Conservation (phyloP, 225 moss, liverwort and hornwort species). For the Physcomitrellopsis africana region DNA sequence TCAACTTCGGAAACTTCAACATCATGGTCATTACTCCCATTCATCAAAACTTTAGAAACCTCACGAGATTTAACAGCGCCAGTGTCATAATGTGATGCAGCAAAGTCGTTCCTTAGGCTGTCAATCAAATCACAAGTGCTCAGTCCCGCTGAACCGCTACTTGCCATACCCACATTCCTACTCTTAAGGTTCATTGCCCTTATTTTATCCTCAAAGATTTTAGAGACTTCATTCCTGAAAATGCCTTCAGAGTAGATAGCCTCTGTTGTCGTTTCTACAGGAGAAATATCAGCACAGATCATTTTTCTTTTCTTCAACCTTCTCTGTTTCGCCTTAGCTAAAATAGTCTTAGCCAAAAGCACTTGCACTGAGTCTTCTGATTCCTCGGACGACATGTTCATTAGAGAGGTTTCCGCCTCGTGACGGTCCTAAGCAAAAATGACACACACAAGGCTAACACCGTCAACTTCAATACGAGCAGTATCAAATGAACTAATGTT, state of each 20-base stretch:
- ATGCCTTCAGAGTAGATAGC: neutral
- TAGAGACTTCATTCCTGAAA: neutral
- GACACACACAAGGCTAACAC: too few relatives aligned
- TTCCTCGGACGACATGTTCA: slow-evolving; percentile 32
- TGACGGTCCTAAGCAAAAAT: slow-evolving; percentile 15
- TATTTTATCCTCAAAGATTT: too few relatives aligned
- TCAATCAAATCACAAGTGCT: slow-evolving; percentile 14
- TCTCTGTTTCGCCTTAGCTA: slow-evolving; percentile 38
- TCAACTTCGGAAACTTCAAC: slow-evolving; percentile 4
- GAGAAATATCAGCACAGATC: slow-evolving; percentile 21
- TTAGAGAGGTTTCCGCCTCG: slow-evolving; percentile 22
- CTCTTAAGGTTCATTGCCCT: neutral
- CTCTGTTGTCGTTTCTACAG: slow-evolving; percentile 9
- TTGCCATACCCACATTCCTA: slow-evolving; percentile 17
- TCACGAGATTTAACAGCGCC: slow-evolving; percentile 23
- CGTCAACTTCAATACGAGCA: too few relatives aligned
- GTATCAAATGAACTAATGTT: too few relatives aligned
- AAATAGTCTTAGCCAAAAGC: slow-evolving; percentile 42
- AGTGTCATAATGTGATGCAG: slow-evolving; percentile 21
- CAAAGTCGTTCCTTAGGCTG: slow-evolving; percentile 12
- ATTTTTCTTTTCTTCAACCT: slow-evolving; percentile 39
- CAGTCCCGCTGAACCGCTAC: neutral
- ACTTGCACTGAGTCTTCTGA: slow-evolving; percentile 36
- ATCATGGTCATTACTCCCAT: slow-evolving; percentile 5
- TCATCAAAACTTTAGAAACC: slow-evolving; percentile 5